Evolutionary conservation across 352 stramenopile genomes (phyloP).

Genomic region (Phytophthora sp.): DNA sequence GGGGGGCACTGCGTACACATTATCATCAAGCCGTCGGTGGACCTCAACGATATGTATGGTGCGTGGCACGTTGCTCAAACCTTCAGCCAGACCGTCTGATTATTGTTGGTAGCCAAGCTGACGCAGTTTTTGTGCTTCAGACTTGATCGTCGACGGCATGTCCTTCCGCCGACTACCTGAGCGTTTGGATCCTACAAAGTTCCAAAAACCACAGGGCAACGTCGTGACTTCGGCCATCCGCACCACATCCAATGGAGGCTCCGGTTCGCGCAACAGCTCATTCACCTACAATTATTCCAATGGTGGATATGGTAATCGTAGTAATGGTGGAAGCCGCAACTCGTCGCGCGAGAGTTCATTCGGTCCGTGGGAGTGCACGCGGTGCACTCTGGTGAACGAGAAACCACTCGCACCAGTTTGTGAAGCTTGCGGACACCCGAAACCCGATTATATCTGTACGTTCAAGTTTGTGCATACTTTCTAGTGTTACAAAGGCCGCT

Average conservation of each 20-base stretch:
- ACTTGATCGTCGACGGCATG: slow-evolving; percentile 82
- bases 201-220: slow-evolving; percentile 34
- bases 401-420: slow-evolving; percentile 76
- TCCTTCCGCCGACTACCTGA: slow-evolving; percentile 82
- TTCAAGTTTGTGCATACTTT: neutral
- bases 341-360: slow-evolving; percentile 64
- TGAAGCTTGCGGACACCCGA: slow-evolving; percentile 70
- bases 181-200: slow-evolving; percentile 52
- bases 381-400: slow-evolving; percentile 82
- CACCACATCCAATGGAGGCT: slow-evolving; percentile 14
- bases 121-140: slow-evolving; percentile 24
- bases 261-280: slow-evolving; percentile 36
- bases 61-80: slow-evolving; percentile 24
- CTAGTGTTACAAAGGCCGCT: neutral
- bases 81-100: too few species aligned
- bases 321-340: slow-evolving; percentile 27
- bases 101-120: neutral
- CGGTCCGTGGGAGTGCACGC: slow-evolving; percentile 70
- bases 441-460: slow-evolving; percentile 71
- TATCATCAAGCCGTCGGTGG: slow-evolving; percentile 86
- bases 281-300: slow-evolving; percentile 54
- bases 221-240: slow-evolving; percentile 33
- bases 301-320: slow-evolving; percentile 11
- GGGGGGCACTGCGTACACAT: slow-evolving; percentile 82
- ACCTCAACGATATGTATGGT: slow-evolving; percentile 91